Evolutionary conservation across 768 basidiomycete genomes (phyloP).

Genomic region (Daedalea quercina): DNA sequence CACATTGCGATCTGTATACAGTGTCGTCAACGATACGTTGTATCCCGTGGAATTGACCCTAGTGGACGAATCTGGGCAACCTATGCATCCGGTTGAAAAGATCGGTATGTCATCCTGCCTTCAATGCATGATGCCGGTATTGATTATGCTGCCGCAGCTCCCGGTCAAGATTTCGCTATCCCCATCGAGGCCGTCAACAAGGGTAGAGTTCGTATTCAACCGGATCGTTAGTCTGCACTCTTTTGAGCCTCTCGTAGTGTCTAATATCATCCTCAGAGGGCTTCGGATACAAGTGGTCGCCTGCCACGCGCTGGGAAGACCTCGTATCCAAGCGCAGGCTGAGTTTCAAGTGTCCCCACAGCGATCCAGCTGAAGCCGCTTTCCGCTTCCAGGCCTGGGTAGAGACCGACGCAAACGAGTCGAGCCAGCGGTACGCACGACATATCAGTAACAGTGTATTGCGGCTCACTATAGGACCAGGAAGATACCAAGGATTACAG

Average conservation of each 20-base stretch:
- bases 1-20: conserved; percentile 88
- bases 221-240: conserved; percentile 68
- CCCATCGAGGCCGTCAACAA: conserved; percentile 87
- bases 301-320: conserved; percentile 85
- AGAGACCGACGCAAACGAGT: conserved; percentile 61
- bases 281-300: conserved; percentile 93
- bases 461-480: conserved; percentile 31
- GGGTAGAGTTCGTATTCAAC: conserved; percentile 78
- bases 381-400: conserved; percentile 95
- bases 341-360: conserved; percentile 80
- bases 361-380: conserved; percentile 73
- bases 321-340: conserved; percentile 62
- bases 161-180: conserved; percentile 81
- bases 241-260: not conserved
- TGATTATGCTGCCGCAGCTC: conserved; percentile 35
- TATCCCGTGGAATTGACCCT: conserved; percentile 90
- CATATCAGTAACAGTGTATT: not conserved
- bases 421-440: conserved; percentile 38
- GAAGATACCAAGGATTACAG: conserved; percentile 76
- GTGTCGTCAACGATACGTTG: conserved; percentile 84
- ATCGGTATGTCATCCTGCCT: conserved; percentile 42
- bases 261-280: conserved; percentile 54
- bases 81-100: conserved; percentile 74
- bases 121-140: not conserved
- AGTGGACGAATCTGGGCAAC: conserved; percentile 80